Percentiles rank a stretch among this genome's conserved stretches.
These are phyloP conservation scores for Tritrichomonas foetus DNA, from an alignment of 208 protist genomes.

Conservation along the genomic window DNA sequence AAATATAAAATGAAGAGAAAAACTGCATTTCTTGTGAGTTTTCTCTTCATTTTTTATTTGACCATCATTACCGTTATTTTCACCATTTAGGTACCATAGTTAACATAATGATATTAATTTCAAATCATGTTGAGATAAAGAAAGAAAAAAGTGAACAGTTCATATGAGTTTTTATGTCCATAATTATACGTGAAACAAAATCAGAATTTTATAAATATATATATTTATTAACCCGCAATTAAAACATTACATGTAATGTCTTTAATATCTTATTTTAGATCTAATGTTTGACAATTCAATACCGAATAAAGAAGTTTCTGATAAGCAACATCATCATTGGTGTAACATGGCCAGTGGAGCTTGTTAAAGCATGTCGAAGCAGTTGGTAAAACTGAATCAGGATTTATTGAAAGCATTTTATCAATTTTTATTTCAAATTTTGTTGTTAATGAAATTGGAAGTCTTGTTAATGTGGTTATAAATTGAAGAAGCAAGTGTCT, in stretches of 20 bases:
- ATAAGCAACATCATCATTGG: not conserved
- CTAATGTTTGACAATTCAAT: not conserved
- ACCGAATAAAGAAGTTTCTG: not conserved
- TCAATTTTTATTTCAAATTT: constrained; percentile 5
- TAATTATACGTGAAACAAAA: not conserved
- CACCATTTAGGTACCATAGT: no score
- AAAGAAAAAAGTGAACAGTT: no score
- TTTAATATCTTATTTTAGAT: not conserved
- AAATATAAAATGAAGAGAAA: no score
- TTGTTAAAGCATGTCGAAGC: constrained; percentile 33
- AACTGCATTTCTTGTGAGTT: no score
- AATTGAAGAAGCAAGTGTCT: not conserved
- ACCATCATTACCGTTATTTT: no score
- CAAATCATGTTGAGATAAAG: no score
- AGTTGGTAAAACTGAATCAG: not conserved
- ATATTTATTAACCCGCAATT: not conserved
- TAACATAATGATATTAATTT: no score
- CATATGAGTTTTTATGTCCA: no score
- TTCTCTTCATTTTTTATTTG: no score
- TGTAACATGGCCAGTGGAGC: not conserved
- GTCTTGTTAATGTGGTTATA: constrained; percentile 14
- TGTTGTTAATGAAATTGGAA: not conserved
- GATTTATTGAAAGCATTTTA: not conserved
- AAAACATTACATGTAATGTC: not conserved
- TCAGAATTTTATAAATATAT: not conserved